Evolutionary conservation across 2,329 filamentous ascomycete genomes (phyloP), one percentile per base, ranked within the genome.

Genomic region (Apiospora sp.): DNA sequence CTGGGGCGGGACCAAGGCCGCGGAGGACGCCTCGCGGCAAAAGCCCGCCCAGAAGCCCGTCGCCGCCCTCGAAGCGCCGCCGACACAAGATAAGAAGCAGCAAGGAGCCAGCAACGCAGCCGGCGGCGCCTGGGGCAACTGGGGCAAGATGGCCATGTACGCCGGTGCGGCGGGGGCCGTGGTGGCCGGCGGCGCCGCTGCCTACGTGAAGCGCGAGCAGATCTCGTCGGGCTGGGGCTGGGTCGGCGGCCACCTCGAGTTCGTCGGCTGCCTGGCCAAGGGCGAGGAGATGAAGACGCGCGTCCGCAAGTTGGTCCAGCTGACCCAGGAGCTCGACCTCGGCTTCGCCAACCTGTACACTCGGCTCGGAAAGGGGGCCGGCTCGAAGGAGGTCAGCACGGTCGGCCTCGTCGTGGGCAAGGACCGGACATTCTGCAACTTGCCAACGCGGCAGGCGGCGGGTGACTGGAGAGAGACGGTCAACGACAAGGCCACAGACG

Each of bases 331-430:
- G 72, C 87, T 94, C 19, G 87, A 87, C 16, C 87, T 98, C 19
- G 93, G 93, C 2, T 97, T 95, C 80, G 91, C 91, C 19, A 96
- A 98, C 80, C 87, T 98, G 72, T 98, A 98, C 82, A 98, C 94
- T 5, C 89, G 92, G 41, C 89, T 99, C 37, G 95, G 95, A 1
- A 87, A 89, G 78, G 91, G 90, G 19, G 92, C 93, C 19, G 82
- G 86, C 70, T 78, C 87, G 78, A 86, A 88, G 83, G 78, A 87
- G 83, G 80, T 85, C 73, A 84, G 84, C 78, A 80, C 92, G 81
- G 84, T 89, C 71, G 85, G 87, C 37, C 87, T 87, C 41, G 87
- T 94, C 48, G 82, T 93, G 24, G 92, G 92, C 1, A 89, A 88
- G 69, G 87, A 95, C 74, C 88, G 96, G 77, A 98, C 96, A 0